Evolutionary conservation across 768 basidiomycete species (phyloP).

Genomic region (Tephrocybe sp.): DNA sequence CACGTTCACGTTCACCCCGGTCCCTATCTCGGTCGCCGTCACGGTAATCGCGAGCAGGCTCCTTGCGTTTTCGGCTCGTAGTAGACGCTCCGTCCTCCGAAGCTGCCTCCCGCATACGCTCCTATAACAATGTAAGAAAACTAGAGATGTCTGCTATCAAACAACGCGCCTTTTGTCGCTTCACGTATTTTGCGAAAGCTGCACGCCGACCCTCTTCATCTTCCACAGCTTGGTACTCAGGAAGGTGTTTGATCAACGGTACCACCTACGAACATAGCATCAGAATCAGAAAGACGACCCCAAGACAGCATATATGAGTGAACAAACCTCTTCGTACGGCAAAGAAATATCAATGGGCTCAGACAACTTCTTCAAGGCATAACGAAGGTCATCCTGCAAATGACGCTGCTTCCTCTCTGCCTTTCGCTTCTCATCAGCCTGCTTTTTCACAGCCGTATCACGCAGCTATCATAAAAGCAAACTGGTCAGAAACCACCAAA

Average conservation of each 20-base stretch:
- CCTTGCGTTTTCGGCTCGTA: constrained; percentile 78
- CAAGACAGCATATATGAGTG: not conserved
- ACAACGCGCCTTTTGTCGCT: constrained; percentile 77
- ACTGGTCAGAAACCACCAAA: constrained; percentile 2
- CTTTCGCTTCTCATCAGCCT: constrained; percentile 84
- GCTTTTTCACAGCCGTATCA: constrained; percentile 65
- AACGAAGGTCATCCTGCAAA: constrained; percentile 92
- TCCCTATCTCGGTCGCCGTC: constrained; percentile 50
- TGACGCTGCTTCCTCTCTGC: constrained; percentile 82
- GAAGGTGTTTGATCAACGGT: constrained; percentile 74
- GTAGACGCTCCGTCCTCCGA: constrained; percentile 86
- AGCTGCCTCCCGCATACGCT: constrained; percentile 70
- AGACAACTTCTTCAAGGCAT: constrained; percentile 87
- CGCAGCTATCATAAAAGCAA: constrained; percentile 61
- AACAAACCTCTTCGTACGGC: constrained; percentile 76
- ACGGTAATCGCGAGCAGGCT: constrained; percentile 53
- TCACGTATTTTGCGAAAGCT: constrained; percentile 86
- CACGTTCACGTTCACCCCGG: constrained; percentile 34
- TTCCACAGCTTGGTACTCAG: constrained; percentile 84
- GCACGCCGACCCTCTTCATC: constrained; percentile 81
- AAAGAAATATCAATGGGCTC: constrained; percentile 75
- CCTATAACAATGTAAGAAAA: constrained; percentile 37
- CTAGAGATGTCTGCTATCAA: not conserved
- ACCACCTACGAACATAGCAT: constrained; percentile 47
- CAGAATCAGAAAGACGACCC: not conserved